Conservation (phyloP, 1,284 basidiomycete genomes). For the Cyathus olla region DNA sequence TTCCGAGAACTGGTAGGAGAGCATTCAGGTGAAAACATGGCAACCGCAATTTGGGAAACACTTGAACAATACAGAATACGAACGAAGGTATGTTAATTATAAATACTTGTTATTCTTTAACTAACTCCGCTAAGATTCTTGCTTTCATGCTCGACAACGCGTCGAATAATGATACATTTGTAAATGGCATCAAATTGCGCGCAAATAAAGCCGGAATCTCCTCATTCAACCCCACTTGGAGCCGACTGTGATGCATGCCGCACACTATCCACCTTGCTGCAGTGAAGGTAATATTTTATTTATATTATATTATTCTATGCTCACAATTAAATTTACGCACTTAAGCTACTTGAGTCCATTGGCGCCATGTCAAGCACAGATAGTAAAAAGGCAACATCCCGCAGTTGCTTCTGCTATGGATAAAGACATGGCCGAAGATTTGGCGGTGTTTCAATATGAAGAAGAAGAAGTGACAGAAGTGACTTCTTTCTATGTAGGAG, state of each 20-base stretch:
- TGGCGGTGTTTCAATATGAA: neutral
- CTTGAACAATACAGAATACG: neutral
- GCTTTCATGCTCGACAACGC: conserved; percentile 40
- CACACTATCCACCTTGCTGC: conserved; percentile 42
- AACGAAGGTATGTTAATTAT: too few species aligned
- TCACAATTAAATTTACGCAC: neutral
- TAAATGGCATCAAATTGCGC: conserved; percentile 11
- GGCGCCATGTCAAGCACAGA: conserved; percentile 28
- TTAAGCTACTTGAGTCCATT: conserved; percentile 39
- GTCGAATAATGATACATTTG: conserved; percentile 38
- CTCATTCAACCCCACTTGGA: conserved; percentile 13
- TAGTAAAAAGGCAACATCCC: conserved; percentile 12
- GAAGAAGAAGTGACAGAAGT: conserved; percentile 12
- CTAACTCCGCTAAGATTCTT: conserved; percentile 12
- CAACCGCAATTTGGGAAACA: conserved; percentile 23
- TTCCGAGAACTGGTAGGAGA: conserved; percentile 23
- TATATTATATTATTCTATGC: conserved; percentile 1
- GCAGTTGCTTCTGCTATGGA: conserved; percentile 10
- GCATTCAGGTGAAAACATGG: conserved; percentile 31
- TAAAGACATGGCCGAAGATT: conserved; percentile 20
- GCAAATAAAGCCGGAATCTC: neutral
- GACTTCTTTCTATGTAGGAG: conserved; percentile 8
- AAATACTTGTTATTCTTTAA: too few species aligned
- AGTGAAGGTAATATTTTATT: conserved; percentile 32
- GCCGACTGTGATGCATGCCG: conserved; percentile 34